These are phyloP conservation scores for Ceriops zippeliana DNA, from an alignment of 345 rosid species.

Conservation along the genomic window DNA sequence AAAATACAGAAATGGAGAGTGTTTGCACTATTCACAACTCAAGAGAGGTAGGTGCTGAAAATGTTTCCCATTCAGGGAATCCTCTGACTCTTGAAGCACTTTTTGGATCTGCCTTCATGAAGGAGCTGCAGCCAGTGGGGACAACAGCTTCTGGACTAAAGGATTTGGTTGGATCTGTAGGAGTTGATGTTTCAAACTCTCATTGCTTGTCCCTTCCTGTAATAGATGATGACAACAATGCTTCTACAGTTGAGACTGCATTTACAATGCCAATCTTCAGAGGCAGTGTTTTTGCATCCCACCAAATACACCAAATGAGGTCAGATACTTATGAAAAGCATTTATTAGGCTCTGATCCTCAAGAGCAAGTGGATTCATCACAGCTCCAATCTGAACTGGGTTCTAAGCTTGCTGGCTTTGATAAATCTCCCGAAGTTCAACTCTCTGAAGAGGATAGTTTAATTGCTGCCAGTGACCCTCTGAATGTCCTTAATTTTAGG, in stretches of 20 bases:
- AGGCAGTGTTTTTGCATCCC: slow-evolving; percentile 30
- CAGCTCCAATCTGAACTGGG: slow-evolving; percentile 42
- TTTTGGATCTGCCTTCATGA: slow-evolving; percentile 95
- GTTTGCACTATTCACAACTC: slow-evolving; percentile 23
- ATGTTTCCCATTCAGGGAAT: slow-evolving; percentile 38
- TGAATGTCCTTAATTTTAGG: slow-evolving; percentile 33
- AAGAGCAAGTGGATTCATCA: slow-evolving; percentile 38
- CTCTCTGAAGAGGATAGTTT: slow-evolving; percentile 61
- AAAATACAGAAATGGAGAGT: slow-evolving; percentile 22
- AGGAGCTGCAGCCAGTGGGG: slow-evolving; percentile 77
- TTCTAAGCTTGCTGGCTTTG: slow-evolving; percentile 35
- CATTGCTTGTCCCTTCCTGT: slow-evolving; percentile 25
- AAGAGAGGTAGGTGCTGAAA: slow-evolving; percentile 39
- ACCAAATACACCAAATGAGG: slow-evolving; percentile 36
- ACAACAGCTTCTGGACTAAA: slow-evolving; percentile 47
- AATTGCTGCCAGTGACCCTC: slow-evolving; percentile 31
- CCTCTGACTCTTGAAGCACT: slow-evolving; percentile 84
- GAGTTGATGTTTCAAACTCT: slow-evolving; percentile 39
- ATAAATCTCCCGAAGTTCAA: slow-evolving; percentile 23
- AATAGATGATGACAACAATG: slow-evolving; percentile 32
- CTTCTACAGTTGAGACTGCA: slow-evolving; percentile 27
- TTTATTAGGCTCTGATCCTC: slow-evolving; percentile 38
- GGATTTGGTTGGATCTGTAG: slow-evolving; percentile 34
- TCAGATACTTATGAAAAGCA: slow-evolving; percentile 47
- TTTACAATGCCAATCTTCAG: slow-evolving; percentile 33